Conservation (phyloP, 768 basidiomycete species). For the Rhizopogon sp. region DNA sequence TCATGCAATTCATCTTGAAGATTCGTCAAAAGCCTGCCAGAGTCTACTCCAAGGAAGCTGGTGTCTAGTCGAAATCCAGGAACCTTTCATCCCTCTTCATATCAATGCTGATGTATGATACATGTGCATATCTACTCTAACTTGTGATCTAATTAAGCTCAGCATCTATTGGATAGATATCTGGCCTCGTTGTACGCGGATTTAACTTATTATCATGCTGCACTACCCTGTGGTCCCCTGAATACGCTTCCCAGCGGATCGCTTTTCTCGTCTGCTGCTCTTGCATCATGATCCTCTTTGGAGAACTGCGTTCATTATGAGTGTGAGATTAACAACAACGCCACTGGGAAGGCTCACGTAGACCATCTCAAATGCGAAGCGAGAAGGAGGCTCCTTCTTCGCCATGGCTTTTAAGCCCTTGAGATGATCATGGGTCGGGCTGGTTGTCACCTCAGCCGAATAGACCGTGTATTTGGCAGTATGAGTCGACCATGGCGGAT, state of each 20-base stretch:
- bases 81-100: too few relatives aligned
- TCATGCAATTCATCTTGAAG: background rate
- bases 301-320: slow-evolving; percentile 45
- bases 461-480: slow-evolving; percentile 5
- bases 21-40: background rate
- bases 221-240: slow-evolving; percentile 39
- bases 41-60: background rate
- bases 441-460: slow-evolving; percentile 42
- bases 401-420: slow-evolving; percentile 77
- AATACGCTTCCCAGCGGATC: slow-evolving; percentile 73
- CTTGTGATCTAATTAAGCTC: too few relatives aligned
- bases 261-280: slow-evolving; percentile 55
- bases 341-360: slow-evolving; percentile 46
- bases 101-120: too few relatives aligned
- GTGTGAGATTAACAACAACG: background rate
- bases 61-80: background rate
- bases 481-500: background rate
- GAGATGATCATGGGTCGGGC: slow-evolving; percentile 52
- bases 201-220: too few relatives aligned
- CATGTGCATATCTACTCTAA: too few relatives aligned
- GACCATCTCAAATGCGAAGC: slow-evolving; percentile 71
- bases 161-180: too few relatives aligned
- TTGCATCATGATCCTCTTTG: slow-evolving; percentile 68
- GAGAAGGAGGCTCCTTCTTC: slow-evolving; percentile 82
- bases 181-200: too few relatives aligned